phyloP scores from a whole-genome alignment of 2,329 filamentous ascomycete genomes.

The Xylariomycetidae sp. region DNA sequence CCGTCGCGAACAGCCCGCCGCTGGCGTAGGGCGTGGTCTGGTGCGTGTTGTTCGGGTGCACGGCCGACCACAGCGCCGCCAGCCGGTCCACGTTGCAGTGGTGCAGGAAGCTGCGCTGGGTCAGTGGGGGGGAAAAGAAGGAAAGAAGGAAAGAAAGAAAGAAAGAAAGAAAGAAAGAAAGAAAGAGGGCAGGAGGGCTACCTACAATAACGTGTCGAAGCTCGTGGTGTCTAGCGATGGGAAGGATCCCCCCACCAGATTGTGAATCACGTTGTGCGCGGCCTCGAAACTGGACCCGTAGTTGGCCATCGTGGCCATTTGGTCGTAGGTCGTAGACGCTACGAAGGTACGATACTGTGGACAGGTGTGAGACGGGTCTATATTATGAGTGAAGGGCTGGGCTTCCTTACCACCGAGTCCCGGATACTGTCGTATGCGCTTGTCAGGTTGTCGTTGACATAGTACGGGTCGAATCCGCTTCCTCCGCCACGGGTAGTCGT shows the following conservation, averaged over 20 bases:
- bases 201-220: constrained; percentile 43
- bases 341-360: constrained; percentile 37
- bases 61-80: constrained; percentile 43
- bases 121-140: too few relatives aligned
- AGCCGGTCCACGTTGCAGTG: constrained; percentile 56
- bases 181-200: too few relatives aligned
- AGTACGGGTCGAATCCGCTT: constrained; percentile 31
- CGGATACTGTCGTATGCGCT: constrained; percentile 27
- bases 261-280: constrained; percentile 39
- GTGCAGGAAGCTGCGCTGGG: constrained; percentile 43
- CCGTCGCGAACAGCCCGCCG: constrained; percentile 34
- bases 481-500: constrained; percentile 32
- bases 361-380: constrained; percentile 2
- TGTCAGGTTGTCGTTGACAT: constrained; percentile 31
- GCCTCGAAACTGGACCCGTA: constrained; percentile 36
- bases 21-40: constrained; percentile 22
- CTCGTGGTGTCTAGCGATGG: constrained; percentile 31
- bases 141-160: too few relatives aligned
- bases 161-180: too few relatives aligned
- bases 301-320: constrained; percentile 34
- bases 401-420: constrained; percentile 32
- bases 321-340: constrained; percentile 29
- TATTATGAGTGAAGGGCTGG: background rate
- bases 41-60: constrained; percentile 28
- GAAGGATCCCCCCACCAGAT: constrained; percentile 29